Evolutionary conservation across 768 basidiomycete genomes (phyloP), one percentile per base, ranked within the genome.

Genomic region (Tylopilus vinaceipallidus): DNA sequence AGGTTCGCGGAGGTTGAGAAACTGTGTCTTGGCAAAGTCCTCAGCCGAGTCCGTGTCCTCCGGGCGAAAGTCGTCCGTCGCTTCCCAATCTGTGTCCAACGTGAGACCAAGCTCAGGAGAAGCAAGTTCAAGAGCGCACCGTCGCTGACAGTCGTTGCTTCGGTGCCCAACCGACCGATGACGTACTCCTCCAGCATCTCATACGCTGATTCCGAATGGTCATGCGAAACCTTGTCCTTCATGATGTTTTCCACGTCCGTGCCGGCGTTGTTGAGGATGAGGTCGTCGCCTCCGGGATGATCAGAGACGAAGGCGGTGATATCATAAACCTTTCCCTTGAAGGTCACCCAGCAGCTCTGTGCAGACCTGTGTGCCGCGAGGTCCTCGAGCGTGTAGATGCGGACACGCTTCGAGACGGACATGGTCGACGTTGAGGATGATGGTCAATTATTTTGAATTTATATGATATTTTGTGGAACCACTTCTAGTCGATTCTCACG

Each of bases 241-340:
- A 98, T 98, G 47, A 83, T 74, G 17, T 69, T 74, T 17, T 78
- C 86, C 43, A 98, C 77, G 64, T 97, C 91, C 69, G 82, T 81
- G 34, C 94, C 95, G 5, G 89, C 95, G 68, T 86, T 78, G 37
- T 82, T 73, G 33, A 94, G 71, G 58, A 99, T 81, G 54, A 93
- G 71, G 65, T 98, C 95, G 67, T 98, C 95, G 3, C 95, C 94
- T 55, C 95, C 95, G 11, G 95, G 93, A 65, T 97, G 94, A 73
- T 95, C 94, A 45, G 78, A 61, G 2, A 95, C 70, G 71, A 98
- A 98, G 4, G 60, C 57, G 3, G 95, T 86, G 45, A 98, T 83
- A 64, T 99, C 85, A 75, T 95, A 98, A 20, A 99, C 91, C 62
- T 84, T 88, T 61, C 86, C 86, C 50, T 75, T 75, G 65, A 82